Evolutionary conservation across 2,329 filamentous ascomycete genomes (phyloP).

Genomic region (Aureobasidium leucospermi): DNA sequence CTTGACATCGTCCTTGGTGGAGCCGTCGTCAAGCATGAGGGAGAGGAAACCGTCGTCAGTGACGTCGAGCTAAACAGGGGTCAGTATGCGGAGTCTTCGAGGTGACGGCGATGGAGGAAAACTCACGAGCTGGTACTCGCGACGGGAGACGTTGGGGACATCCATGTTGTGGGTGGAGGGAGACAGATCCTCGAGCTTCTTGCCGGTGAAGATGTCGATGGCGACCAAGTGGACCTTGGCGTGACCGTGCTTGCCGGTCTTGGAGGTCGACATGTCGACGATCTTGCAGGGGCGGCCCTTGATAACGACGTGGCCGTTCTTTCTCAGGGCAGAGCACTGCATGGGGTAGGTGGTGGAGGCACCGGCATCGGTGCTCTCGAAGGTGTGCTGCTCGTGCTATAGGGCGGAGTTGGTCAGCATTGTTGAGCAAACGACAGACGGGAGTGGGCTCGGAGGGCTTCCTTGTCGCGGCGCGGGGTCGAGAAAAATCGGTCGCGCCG

Average conservation of each 20-base stretch:
- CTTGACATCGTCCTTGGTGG: slow-evolving; percentile 92
- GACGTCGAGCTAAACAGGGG: slow-evolving; percentile 66
- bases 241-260: slow-evolving; percentile 99
- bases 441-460: not conserved
- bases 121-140: slow-evolving; percentile 91
- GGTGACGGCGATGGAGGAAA: not conserved
- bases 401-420: slow-evolving; percentile 15
- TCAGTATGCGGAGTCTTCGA: slow-evolving; percentile 17
- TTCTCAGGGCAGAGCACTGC: slow-evolving; percentile 99
- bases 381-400: slow-evolving; percentile 55
- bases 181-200: slow-evolving; percentile 99
- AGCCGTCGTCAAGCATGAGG: slow-evolving; percentile 80
- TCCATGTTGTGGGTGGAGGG: slow-evolving; percentile 98
- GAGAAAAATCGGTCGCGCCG: slow-evolving; percentile 1
- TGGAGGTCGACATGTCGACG: slow-evolving; percentile 99
- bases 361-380: slow-evolving; percentile 93
- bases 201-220: slow-evolving; percentile 98
- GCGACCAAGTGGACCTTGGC: slow-evolving; percentile 99
- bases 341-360: slow-evolving; percentile 91
- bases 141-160: slow-evolving; percentile 85
- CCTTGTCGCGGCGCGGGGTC: slow-evolving; percentile 1
- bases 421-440: not conserved
- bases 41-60: slow-evolving; percentile 91
- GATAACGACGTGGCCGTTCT: slow-evolving; percentile 98
- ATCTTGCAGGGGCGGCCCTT: slow-evolving; percentile 99